Evolutionary conservation across 805 yeast species (phyloP).

Genomic region (Monosporozyma servazzii): DNA sequence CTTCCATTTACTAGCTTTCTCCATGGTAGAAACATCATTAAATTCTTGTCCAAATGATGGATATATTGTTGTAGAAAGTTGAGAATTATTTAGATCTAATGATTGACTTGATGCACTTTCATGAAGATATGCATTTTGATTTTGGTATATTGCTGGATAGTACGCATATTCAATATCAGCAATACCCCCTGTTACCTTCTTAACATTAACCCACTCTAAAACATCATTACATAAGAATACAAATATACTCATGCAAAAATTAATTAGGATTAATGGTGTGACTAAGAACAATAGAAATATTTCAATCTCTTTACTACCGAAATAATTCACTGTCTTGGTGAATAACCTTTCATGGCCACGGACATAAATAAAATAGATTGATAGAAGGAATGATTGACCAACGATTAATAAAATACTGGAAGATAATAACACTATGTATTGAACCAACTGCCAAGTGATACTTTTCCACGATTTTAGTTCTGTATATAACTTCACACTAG

Average conservation of each 20-base stretch:
- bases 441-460: neutral
- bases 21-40: neutral
- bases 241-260: conserved; percentile 14
- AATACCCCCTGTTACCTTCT: neutral
- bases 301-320: conserved; percentile 27
- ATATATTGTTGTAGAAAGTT: neutral
- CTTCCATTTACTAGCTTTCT: neutral
- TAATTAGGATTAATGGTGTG: conserved; percentile 24
- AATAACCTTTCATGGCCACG: conserved; percentile 29
- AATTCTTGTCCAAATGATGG: neutral
- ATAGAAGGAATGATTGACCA: conserved; percentile 30
- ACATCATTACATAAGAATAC: conserved; percentile 22
- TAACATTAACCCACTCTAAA: conserved; percentile 7
- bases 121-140: neutral
- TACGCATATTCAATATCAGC: conserved; percentile 1
- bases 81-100: conserved; percentile 1
- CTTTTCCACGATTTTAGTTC: neutral
- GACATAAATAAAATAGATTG: conserved; percentile 35
- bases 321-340: conserved; percentile 27
- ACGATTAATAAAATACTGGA: conserved; percentile 9
- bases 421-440: neutral
- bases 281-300: conserved; percentile 26
- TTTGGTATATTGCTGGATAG: neutral
- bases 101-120: neutral
- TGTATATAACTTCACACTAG: neutral